Conservation (phyloP, 2,329 filamentous ascomycete species). For the Sclerotinia subarctica region DNA sequence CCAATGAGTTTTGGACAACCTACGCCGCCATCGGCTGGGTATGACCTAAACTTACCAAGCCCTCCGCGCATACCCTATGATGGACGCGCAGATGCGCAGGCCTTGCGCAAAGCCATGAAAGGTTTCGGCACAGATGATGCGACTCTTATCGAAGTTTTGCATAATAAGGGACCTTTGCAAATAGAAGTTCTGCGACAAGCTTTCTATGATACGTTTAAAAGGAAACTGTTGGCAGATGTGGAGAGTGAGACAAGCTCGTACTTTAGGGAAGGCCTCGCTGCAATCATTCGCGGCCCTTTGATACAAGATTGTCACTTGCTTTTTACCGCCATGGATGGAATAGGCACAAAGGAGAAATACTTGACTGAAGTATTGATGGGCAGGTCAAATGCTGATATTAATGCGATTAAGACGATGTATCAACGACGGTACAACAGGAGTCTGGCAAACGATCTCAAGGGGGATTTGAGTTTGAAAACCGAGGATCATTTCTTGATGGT, state of each 20-base stretch:
- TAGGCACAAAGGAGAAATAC: conserved; percentile 81
- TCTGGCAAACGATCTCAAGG: conserved; percentile 69
- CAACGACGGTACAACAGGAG: conserved; percentile 61
- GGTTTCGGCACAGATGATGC: conserved; percentile 89
- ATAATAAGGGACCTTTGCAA: conserved; percentile 74
- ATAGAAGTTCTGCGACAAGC: conserved; percentile 64
- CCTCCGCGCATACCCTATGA: conserved; percentile 69
- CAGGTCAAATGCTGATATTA: conserved; percentile 81
- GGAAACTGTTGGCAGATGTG: conserved; percentile 72
- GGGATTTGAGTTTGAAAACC: conserved; percentile 82
- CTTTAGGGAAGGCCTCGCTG: conserved; percentile 71
- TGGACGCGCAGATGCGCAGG: conserved; percentile 64
- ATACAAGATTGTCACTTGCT: conserved; percentile 70
- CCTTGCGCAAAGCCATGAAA: conserved; percentile 81
- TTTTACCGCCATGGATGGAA: conserved; percentile 68
- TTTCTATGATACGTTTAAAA: conserved; percentile 62
- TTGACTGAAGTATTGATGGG: conserved; percentile 83
- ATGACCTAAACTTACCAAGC: conserved; percentile 49
- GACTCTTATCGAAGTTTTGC: conserved; percentile 65
- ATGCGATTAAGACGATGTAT: conserved; percentile 80
- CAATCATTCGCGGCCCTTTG: conserved; percentile 75
- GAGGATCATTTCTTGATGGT: conserved; percentile 82
- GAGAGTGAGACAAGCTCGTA: conserved; percentile 73
- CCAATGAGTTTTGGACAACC: conserved; percentile 42
- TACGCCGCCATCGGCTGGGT: conserved; percentile 68